phyloP scores from a whole-genome alignment of 164 flowering plant genomes.

The Magnolia kwangsiensis region DNA sequence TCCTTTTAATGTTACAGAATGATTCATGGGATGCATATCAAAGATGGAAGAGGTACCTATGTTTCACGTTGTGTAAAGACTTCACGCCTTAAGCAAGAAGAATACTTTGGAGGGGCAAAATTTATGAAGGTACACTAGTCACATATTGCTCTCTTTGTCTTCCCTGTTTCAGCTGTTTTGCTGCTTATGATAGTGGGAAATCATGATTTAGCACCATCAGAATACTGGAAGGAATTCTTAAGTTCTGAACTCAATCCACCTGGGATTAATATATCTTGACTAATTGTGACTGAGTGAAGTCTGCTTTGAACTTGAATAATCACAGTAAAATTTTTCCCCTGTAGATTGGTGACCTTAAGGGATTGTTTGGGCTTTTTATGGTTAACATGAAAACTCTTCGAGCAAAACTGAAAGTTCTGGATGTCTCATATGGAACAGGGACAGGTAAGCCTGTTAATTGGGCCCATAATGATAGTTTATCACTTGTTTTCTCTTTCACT shows the following conservation, averaged over 20 bases:
- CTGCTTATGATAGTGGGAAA: neutral
- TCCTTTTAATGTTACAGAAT: constrained; percentile 44
- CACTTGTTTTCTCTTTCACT: neutral
- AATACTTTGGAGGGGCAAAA: constrained; percentile 73
- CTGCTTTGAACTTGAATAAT: too few relatives aligned
- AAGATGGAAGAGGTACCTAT: constrained; percentile 94
- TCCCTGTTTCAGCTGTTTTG: neutral
- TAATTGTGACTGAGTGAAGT: too few relatives aligned
- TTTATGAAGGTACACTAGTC: constrained; percentile 70
- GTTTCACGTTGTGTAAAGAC: constrained; percentile 86
- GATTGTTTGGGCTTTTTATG: constrained; percentile 75
- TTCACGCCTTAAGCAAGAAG: constrained; percentile 89
- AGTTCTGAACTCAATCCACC: neutral
- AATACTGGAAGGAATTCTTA: neutral
- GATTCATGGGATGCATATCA: constrained; percentile 91
- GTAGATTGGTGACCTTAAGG: constrained; percentile 93
- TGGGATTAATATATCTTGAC: neutral
- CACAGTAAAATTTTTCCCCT: neutral
- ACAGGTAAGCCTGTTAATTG: constrained; percentile 44
- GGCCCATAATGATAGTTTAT: neutral
- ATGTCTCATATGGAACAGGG: constrained; percentile 69
- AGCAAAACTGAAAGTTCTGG: constrained; percentile 70
- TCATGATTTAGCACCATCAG: neutral
- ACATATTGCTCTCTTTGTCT: neutral
- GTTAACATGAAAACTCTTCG: constrained; percentile 70